Evolutionary conservation across 208 protist species (phyloP), one percentile per base, ranked within the genome.

Genomic region (Wallacemonas sp.): DNA sequence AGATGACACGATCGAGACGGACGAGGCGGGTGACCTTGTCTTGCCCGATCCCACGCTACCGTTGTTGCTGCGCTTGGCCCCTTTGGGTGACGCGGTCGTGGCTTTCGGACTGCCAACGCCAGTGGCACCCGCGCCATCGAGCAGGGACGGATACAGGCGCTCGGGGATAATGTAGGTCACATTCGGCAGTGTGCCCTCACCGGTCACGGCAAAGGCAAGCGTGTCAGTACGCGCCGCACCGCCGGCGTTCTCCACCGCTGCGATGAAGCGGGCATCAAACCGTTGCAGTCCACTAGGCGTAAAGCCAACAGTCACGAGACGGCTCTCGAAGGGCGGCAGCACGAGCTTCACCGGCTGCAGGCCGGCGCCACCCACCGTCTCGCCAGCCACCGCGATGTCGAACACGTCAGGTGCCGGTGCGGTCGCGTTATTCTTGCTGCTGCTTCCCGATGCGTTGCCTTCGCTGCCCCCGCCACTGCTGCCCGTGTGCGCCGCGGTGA

Each of bases 251-350:
- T 98, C 89, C 6, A 98, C 98, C 5, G 59, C 66, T 3, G 97
- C 98, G 17, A 98, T 80, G 68, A 99, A 96, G 10, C 77, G 63
- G 2, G 81, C 96, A 53, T 63, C 65, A 72, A 95, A 97, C 10
- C 69, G 71, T 50, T 90, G 69, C 50, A 99, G 76, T 12, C 77
- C 60, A 10, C 55, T 63, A 10, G 98, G 96, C 1, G 55, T 82
- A 74, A 98, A 99, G 57, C 72, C 85, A 1, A 98, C 74, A 8
- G 85, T 97, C 1, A 98, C 92, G 70, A 98, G 98, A 38, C 94
- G 88, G 70, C 95, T 95, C 74, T 99, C 98, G 68, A 98, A 97
- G 8, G 95, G 91, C 15, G 96, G 94, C 39, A 99, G 87, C 26
- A 79, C 60, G 19, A 98, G 48, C 52, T 46, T 54, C 12, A 71